phyloP scores from a whole-genome alignment of 1,284 basidiomycete species.

The Sporisorium exsertum region DNA sequence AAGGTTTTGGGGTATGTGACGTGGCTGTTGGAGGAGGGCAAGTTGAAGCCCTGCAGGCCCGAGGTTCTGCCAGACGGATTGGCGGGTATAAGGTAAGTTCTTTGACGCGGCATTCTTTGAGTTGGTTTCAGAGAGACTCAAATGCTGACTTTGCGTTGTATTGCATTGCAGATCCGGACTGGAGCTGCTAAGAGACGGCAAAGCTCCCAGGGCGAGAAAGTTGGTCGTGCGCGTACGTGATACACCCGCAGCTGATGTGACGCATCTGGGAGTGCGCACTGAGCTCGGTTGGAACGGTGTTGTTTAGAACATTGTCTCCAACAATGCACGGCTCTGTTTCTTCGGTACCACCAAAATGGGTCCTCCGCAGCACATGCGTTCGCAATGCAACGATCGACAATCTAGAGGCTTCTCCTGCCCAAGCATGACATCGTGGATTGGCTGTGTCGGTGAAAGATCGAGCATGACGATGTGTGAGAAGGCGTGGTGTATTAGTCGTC shows the following conservation, averaged over 20 bases:
- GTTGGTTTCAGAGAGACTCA: too few relatives aligned
- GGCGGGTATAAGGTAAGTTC: conserved; percentile 53
- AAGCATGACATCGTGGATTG: neutral
- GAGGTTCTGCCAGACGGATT: conserved; percentile 54
- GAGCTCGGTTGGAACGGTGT: conserved; percentile 62
- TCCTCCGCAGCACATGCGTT: neutral
- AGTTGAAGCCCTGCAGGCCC: conserved; percentile 39
- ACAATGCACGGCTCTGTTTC: neutral
- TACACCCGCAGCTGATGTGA: conserved; percentile 57
- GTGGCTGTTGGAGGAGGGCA: conserved; percentile 15
- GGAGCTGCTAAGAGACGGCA: conserved; percentile 52
- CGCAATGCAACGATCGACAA: neutral
- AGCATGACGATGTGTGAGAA: too few relatives aligned
- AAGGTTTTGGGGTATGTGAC: conserved; percentile 19
- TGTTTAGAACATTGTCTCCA: neutral
- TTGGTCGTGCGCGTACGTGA: conserved; percentile 53
- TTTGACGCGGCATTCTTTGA: neutral
- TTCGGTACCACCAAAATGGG: neutral
- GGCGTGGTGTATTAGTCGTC: too few relatives aligned
- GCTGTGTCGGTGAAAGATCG: neutral
- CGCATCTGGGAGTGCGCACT: conserved; percentile 48
- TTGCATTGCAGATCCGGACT: conserved; percentile 36
- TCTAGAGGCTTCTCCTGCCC: neutral
- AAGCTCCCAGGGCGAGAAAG: conserved; percentile 58
- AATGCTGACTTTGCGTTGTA: too few relatives aligned